Conservation (phyloP, 208 protist species). For the Trypanosoma avium region DNA sequence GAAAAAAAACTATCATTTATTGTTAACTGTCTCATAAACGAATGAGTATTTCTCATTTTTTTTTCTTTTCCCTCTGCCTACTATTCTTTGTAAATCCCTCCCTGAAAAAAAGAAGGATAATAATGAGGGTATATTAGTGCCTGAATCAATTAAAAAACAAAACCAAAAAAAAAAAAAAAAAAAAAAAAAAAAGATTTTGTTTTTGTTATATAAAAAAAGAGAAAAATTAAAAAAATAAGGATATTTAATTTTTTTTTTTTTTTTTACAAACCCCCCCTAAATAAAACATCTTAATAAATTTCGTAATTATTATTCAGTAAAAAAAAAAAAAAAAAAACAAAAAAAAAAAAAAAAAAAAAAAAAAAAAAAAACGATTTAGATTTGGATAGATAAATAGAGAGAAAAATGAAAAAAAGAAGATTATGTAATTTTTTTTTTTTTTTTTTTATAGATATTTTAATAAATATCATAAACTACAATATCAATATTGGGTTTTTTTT, state of each 20-base stretch:
- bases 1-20: neutral
- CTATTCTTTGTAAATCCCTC: neutral
- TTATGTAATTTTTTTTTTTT: neutral
- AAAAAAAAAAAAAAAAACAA: neutral
- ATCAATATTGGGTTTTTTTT: too few species aligned
- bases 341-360: neutral
- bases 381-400: neutral
- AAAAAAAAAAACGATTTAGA: neutral
- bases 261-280: conserved; percentile 7
- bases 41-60: neutral
- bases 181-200: conserved; percentile 15
- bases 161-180: conserved; percentile 20
- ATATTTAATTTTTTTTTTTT: conserved; percentile 4
- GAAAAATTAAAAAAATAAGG: conserved; percentile 5
- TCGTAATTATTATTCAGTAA: neutral
- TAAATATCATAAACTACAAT: too few species aligned
- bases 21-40: neutral
- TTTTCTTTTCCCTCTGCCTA: too few species aligned
- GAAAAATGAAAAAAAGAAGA: conserved; percentile 7
- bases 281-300: too few species aligned
- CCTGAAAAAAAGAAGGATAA: too few species aligned
- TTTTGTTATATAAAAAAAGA: neutral
- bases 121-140: too few species aligned
- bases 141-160: conserved; percentile 20
- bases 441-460: too few species aligned